Conservation (phyloP, 257 asterid species). For the Nicotiana attenuata region DNA sequence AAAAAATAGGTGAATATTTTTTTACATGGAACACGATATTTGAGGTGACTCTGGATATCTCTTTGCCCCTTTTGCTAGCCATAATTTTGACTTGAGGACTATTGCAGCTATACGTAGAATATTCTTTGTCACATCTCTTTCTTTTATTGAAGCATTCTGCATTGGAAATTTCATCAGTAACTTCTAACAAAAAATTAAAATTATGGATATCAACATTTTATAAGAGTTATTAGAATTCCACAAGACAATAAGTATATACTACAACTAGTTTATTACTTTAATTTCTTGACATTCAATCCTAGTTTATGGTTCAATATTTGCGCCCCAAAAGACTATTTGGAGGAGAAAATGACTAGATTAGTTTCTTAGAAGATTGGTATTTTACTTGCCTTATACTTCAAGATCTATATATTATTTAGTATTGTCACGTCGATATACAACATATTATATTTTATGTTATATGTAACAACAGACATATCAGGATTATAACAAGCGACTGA, state of each 20-base stretch:
- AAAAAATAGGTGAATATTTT: too few species aligned
- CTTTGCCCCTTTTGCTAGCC: neutral
- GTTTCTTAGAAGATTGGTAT: neutral
- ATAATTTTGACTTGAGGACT: neutral
- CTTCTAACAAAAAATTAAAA: too few species aligned
- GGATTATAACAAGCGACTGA: neutral
- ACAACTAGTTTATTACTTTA: neutral
- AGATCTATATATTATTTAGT: neutral
- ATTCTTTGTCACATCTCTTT: neutral
- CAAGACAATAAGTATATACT: too few species aligned
- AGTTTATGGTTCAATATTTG: neutral
- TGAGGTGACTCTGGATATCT: neutral
- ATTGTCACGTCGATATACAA: neutral
- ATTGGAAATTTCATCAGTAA: neutral
- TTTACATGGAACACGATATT: neutral
- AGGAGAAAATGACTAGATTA: neutral
- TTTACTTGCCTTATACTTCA: constrained; percentile 5
- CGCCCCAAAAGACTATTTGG: neutral
- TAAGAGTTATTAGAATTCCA: too few species aligned
- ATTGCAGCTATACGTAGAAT: neutral
- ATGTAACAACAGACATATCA: neutral
- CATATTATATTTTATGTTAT: neutral
- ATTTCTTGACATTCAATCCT: neutral
- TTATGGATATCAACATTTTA: too few species aligned
- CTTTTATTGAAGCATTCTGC: neutral